Base-by-base conservation (phyloP, 495 filamentous ascomycete genomes). In the Terfezia claveryi region DNA sequence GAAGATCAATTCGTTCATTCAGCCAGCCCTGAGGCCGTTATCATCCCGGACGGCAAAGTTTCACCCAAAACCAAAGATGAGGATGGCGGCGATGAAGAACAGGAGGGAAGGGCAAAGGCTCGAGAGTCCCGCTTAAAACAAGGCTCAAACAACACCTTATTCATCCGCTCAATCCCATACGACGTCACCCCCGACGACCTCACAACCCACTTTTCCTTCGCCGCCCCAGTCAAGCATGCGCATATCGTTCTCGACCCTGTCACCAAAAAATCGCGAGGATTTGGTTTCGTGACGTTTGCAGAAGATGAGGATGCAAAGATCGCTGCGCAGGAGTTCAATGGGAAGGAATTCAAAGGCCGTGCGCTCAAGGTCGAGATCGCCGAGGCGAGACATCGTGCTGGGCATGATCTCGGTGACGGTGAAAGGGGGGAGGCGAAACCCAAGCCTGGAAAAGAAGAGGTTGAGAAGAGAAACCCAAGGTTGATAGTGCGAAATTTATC, bases 221-320 rank as follows among this genome's bases (percentile, higher is more conserved):
- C 82, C 54, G 95, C 86, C 64, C 86, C 93, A 23, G 74, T 96
- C 65, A 95, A 94, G 66, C 91, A 96, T 68, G 89, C 89, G 53
- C 82, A 81, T 6, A 85, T 87, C 11, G 85, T 99, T 17, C 70
- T 77, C 37, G 87, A 96, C 66, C 75, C 81, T 1, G 68, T 74
- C 56, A 91, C 85, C 8, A 93, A 94, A 62, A 69, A 76, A 51
- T 94, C 83, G 17, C 83, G 85, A 60, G 89, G 89, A 10, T 99
- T 83, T 67, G 91, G 91, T 51, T 99, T 99, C 68, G 88, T 96
- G 50, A 94, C 91, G 11, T 94, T 96, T 62, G 81, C 87, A 62
- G 89, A 96, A 62, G 73, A 82, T 52, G 87, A 94, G 57, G 91
- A 99, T 69, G 87, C 91, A 27, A 69, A 82, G 59, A 72, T 76